These are phyloP conservation scores for Sophora flavescens DNA, from an alignment of 306 rosid species.

Conservation along the genomic window DNA sequence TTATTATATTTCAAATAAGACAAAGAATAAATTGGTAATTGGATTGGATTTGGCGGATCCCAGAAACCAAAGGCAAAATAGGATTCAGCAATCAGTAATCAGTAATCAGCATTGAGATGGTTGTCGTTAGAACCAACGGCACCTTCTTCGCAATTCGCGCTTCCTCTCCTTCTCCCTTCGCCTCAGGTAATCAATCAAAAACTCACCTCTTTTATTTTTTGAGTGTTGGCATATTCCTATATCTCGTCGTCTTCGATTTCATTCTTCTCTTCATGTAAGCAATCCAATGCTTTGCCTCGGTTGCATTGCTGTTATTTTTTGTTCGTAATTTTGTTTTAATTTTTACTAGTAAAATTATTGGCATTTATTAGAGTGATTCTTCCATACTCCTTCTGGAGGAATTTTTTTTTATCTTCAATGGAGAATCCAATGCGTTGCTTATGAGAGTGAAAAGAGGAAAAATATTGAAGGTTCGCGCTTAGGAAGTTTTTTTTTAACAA, in stretches of 20 bases:
- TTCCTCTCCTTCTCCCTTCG: conserved; percentile 47
- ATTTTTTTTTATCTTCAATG: no score
- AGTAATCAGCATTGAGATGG: conserved; percentile 51
- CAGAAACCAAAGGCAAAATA: background rate
- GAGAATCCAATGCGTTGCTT: no score
- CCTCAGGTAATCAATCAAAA: conserved; percentile 55
- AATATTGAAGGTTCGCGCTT: no score
- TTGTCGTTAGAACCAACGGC: conserved; percentile 46
- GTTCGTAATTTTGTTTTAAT: background rate
- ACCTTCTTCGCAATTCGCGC: conserved; percentile 41
- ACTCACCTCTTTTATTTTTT: background rate
- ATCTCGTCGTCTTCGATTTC: background rate
- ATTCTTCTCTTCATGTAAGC: background rate
- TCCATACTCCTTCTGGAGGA: no score
- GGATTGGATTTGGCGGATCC: conserved; percentile 15
- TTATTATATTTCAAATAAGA: no score
- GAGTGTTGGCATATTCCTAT: background rate
- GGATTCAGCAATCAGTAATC: background rate
- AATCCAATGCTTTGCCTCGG: background rate
- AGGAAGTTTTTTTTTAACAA: no score
- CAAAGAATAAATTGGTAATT: background rate
- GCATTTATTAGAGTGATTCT: no score
- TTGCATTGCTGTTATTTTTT: background rate
- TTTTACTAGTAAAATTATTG: no score
- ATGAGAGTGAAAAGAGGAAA: no score